Percentiles rank a stretch among this genome's conserved stretches.
Evolutionary conservation across 1,284 basidiomycete genomes (phyloP).

Genomic region (Takashimella koratensis): DNA sequence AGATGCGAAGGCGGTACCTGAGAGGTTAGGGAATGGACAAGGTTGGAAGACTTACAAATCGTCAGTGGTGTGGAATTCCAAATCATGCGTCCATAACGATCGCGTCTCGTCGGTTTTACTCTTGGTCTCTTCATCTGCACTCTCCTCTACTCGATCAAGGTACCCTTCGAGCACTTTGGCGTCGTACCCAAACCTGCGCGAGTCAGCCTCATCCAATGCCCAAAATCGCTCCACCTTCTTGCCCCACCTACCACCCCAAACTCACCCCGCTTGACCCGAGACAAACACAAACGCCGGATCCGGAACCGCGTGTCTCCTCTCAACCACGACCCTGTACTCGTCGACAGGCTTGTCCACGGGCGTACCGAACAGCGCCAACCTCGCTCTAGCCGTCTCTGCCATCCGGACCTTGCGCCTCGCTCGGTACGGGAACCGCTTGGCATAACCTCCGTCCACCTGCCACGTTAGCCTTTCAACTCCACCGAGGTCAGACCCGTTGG

Average conservation of each 20-base stretch:
- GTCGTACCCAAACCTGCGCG: conserved; percentile 23
- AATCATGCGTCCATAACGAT: conserved; percentile 14
- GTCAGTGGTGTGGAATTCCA: conserved; percentile 6
- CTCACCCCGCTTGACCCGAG: conserved; percentile 1
- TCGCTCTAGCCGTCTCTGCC: conserved; percentile 10
- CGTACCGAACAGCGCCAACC: not conserved
- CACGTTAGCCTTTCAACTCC: not conserved
- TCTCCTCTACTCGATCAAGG: conserved; percentile 8
- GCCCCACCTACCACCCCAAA: not conserved
- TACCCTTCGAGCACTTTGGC: conserved; percentile 19
- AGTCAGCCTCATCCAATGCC: conserved; percentile 2
- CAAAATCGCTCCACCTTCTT: too few species aligned
- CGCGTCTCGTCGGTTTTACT: not conserved
- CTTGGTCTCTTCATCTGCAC: not conserved
- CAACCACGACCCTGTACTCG: not conserved
- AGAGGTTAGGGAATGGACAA: not conserved
- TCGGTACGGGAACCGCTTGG: conserved; percentile 10
- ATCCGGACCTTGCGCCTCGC: conserved; percentile 21
- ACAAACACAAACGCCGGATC: conserved; percentile 1
- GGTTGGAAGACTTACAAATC: conserved; percentile 5
- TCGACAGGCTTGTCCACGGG: not conserved
- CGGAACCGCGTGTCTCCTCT: not conserved
- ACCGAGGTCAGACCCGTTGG: not conserved
- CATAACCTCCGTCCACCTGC: conserved; percentile 21
- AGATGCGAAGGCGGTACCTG: conserved; percentile 8